Base-by-base conservation (phyloP, 1,139 yeast genomes). In the Yamadazyma dendronema region DNA sequence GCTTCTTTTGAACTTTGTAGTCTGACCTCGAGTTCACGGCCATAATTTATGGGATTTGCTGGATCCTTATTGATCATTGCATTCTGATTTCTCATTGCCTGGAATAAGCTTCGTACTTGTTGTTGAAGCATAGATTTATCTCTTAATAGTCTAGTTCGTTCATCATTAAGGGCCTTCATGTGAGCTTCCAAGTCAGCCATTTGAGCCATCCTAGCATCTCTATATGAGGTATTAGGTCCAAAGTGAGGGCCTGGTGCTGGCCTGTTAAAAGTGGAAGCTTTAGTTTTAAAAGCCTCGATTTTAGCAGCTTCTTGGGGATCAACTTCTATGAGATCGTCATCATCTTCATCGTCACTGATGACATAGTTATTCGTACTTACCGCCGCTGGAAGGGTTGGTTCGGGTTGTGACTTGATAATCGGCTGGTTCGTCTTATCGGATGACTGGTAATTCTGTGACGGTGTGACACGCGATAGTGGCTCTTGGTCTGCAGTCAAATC, bases 221-320 rank as follows among this genome's bases (percentile, higher is more conserved):
- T 8, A 6, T n/a, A 25, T 24, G 31, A 16, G 7, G 22, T 31
- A 10, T 17, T 15, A 26, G 35, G 35, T 14, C 40, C 44, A 11
- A 42, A 52, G 30, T 65, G 69, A 10, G 58, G 56, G 0, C 62
- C 66, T 1, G 70, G 68, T 0, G 59, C 67, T 0, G 73, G 72
- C 26, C 47, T 45, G 39, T 65, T 63, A 42, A 41, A 59, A 6
- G 25, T 7, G 14, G 16, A 19, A 10, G 13, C 29, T 15, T 17
- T 31, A 9, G 23, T 16, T 29, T 33, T 60, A 41, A 62, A 62
- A n/a, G 43, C 48, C 3, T 53, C 52, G 2, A 44, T 36, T 21
- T 50, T 47, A 8, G 50, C 50, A 3, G 64, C 65, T 32, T 57
- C 64, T 15, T 48, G 52, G 6, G 62, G 54, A 23, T 58, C 58